A percentile compares a stretch with the other conserved stretches of the same genome.
Conservation (phyloP, 306 rosid genomes). For the Castanea mollissima region DNA sequence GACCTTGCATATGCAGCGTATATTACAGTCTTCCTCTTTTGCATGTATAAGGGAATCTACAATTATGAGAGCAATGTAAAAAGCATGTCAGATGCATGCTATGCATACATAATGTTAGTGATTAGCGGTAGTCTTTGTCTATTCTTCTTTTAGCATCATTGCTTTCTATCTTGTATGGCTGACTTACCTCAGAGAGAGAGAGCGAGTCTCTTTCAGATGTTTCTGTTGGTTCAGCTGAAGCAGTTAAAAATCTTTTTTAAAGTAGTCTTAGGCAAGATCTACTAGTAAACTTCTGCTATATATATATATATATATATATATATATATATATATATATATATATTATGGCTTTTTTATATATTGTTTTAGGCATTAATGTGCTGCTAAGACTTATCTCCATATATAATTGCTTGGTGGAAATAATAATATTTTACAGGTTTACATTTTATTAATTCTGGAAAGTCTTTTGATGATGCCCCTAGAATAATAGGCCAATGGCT, state of each 20-base stretch:
- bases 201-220: background rate
- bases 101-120: too few species aligned
- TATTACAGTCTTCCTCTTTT: background rate
- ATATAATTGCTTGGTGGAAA: background rate
- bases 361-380: background rate
- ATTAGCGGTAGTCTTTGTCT: too few species aligned
- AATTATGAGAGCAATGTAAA: too few species aligned
- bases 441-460: background rate
- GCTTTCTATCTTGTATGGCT: background rate
- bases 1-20: background rate
- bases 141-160: background rate
- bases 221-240: background rate
- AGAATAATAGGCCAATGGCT: slow-evolving; percentile 1
- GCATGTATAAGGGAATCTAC: background rate
- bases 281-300: background rate
- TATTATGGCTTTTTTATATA: background rate
- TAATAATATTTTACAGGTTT: background rate
- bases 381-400: slow-evolving; percentile 1
- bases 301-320: background rate
- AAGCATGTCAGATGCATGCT: too few species aligned
- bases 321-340: background rate
- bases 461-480: background rate
- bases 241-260: too few species aligned
- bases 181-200: background rate
- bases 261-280: background rate